Base-by-base conservation (phyloP, 1,284 basidiomycete species). In the Exobasidium cylindrosporum region DNA sequence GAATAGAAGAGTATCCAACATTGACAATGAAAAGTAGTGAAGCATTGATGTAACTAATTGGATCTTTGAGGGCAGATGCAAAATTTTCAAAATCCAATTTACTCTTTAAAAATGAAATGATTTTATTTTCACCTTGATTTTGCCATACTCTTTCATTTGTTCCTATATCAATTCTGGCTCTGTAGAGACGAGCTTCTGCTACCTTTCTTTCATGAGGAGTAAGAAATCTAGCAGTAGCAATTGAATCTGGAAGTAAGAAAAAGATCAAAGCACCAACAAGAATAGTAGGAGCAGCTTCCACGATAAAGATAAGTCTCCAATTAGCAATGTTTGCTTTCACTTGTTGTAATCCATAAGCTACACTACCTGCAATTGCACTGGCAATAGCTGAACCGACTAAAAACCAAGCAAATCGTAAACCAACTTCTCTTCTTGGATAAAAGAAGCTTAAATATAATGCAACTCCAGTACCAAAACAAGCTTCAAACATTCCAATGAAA, bases 231-330 rank as follows among this genome's bases (percentile, higher is more conserved):
- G 72, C 68, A 3, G 62, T 61, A 21, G 64, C 62, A 10, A 75
- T 66, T 4, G 60, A 66, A 59, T 79, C 70, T 5, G 77, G 75
- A 13, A 79, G 62, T 40, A 63, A 58, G 31, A 67, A 69, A 45
- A 55, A 74, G 1, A 73, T 64, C n/a, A 75, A 7, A 2, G 69
- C 62, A 0, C 57, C 72, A 58, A 74, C 49, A 11, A 76, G 23
- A 21, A 79, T 24, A 0, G 77, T 74, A 0, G 77, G 77, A 0
- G 67, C 46, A 0, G 75, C 77, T 46, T 79, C 77, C 45, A 79
- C 61, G 21, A 77, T 29, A 58, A 77, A 74, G 17, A 79, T 59
- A 46, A 77, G 45, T 14, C 74, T 62, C 70, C 73, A 79, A 0
- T 57, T 58, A 7, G 60, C 68, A 2, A 79, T 32, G 0, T 58